Evolutionary conservation across 2,329 filamentous ascomycete species (phyloP).

Genomic region (Davidsoniella eucalypti): DNA sequence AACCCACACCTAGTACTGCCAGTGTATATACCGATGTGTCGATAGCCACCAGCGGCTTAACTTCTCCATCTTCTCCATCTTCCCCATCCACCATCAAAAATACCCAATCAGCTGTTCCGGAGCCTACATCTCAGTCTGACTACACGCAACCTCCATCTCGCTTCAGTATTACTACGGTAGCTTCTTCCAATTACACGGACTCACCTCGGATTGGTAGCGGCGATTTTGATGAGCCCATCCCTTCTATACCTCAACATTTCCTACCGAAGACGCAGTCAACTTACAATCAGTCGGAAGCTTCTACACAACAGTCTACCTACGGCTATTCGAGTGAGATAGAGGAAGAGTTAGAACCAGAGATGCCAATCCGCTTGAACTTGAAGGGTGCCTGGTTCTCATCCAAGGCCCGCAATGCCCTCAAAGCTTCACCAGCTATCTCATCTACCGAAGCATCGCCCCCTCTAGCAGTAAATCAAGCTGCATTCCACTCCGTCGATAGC

Average conservation of each 20-base stretch:
- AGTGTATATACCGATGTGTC: background rate
- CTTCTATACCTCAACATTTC: slow-evolving; percentile 17
- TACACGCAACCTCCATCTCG: slow-evolving; percentile 39
- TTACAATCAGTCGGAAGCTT: background rate
- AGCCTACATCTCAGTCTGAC: slow-evolving; percentile 14
- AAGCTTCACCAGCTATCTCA: background rate
- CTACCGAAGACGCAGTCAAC: background rate
- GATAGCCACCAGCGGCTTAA: background rate
- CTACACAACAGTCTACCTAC: background rate
- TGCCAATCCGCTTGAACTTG: slow-evolving; percentile 7
- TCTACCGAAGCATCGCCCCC: background rate
- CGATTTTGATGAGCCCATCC: slow-evolving; percentile 23
- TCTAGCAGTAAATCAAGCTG: background rate
- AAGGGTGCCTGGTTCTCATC: slow-evolving; percentile 5
- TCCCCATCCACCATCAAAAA: background rate
- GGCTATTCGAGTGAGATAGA: too few relatives aligned
- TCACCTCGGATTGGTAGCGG: slow-evolving; percentile 24
- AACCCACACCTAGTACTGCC: slow-evolving; percentile 24
- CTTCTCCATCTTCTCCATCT: background rate
- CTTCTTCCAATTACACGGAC: slow-evolving; percentile 31
- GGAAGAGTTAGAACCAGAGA: slow-evolving; percentile 1
- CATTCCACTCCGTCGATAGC: slow-evolving; percentile 1
- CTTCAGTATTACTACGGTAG: slow-evolving; percentile 48
- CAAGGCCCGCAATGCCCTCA: slow-evolving; percentile 4
- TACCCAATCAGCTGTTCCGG: slow-evolving; percentile 13